phyloP scores from a whole-genome alignment of 306 rosid genomes.

The Cucumis melo region DNA sequence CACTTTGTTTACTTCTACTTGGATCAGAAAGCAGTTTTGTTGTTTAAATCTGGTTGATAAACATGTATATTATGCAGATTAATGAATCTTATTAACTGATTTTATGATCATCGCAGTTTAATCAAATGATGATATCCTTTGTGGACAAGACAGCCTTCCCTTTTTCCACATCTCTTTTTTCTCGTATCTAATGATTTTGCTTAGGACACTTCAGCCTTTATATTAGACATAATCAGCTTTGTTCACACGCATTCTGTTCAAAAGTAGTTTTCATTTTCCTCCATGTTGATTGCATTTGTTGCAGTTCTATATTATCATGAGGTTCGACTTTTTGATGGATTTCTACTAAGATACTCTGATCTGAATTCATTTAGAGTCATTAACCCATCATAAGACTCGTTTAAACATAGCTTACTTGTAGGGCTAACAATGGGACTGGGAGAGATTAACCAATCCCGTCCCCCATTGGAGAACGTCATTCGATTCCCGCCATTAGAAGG shows the following conservation, averaged over 20 bases:
- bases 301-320: background rate
- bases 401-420: background rate
- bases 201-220: background rate
- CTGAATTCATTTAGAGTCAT: background rate
- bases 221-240: background rate
- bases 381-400: background rate
- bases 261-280: background rate
- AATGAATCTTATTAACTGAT: background rate
- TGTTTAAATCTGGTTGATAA: conserved; percentile 75
- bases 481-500: too few species aligned
- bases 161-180: background rate
- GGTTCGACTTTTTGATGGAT: background rate
- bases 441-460: too few species aligned
- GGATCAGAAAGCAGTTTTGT: conserved; percentile 95
- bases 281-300: background rate
- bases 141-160: background rate
- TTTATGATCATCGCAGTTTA: background rate
- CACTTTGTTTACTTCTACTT: conserved; percentile 94
- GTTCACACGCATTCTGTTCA: background rate
- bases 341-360: background rate
- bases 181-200: background rate
- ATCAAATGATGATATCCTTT: background rate
- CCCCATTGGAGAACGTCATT: too few species aligned
- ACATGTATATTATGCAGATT: background rate
- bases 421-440: too few species aligned